A percentile compares a stretch with the other conserved stretches of the same genome.
Conservation (phyloP, 495 filamentous ascomycete species). For the Polyplosphaeria fusca region DNA sequence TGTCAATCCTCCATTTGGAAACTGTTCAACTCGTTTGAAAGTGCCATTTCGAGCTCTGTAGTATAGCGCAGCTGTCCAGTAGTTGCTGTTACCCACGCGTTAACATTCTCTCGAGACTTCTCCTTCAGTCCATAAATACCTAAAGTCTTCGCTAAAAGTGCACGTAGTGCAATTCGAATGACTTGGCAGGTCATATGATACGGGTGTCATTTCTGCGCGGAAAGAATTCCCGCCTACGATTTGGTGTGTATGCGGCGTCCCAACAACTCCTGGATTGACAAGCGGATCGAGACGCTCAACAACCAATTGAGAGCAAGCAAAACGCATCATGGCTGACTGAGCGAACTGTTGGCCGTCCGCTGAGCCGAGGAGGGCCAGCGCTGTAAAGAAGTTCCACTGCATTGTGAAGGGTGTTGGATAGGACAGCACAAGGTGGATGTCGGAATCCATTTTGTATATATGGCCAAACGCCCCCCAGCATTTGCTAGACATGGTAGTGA, state of each 20-base stretch:
- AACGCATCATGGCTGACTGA: slow-evolving; percentile 30
- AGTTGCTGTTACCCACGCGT: slow-evolving; percentile 8
- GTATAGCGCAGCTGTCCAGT: slow-evolving; percentile 30
- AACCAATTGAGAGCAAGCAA: slow-evolving; percentile 25
- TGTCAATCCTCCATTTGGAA: slow-evolving; percentile 21
- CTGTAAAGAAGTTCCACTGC: neutral
- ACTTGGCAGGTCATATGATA: slow-evolving; percentile 13
- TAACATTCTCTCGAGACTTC: neutral
- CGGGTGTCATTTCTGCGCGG: slow-evolving; percentile 17
- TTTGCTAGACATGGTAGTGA: too few relatives aligned
- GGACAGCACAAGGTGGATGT: too few relatives aligned
- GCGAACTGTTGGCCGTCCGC: slow-evolving; percentile 27
- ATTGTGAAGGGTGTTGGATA: too few relatives aligned
- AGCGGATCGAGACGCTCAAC: slow-evolving; percentile 29
- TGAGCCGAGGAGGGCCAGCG: neutral
- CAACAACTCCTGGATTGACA: slow-evolving; percentile 18
- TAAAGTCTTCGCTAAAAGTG: slow-evolving; percentile 23
- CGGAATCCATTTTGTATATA: too few relatives aligned
- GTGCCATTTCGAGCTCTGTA: slow-evolving; percentile 27
- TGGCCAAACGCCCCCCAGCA: too few relatives aligned
- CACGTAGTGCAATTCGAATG: slow-evolving; percentile 24
- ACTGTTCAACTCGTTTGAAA: slow-evolving; percentile 26
- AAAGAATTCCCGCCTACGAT: slow-evolving; percentile 28
- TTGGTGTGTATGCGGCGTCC: slow-evolving; percentile 19
- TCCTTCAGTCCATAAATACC: neutral